Evolutionary conservation across 169 alveolate species (phyloP).

Genomic region (Neospora caninum): DNA sequence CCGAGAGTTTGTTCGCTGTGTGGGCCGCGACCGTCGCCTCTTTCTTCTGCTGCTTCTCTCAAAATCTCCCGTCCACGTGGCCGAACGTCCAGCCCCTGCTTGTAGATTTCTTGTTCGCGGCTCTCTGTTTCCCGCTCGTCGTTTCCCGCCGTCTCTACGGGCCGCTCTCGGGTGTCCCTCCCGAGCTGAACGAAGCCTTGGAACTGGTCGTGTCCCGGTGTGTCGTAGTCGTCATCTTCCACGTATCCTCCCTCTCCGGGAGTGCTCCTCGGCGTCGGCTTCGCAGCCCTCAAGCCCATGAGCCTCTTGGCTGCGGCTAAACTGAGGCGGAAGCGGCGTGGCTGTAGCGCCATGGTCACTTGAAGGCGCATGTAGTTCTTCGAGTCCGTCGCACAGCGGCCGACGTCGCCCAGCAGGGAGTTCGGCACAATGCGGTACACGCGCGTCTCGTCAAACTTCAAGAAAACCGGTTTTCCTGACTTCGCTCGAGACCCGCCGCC

Average conservation of each 20-base stretch:
- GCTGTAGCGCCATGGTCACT: not conserved
- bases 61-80: not conserved
- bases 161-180: not conserved
- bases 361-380: conserved; percentile 24
- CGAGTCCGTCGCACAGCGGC: conserved; percentile 21
- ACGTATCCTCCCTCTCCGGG: not conserved
- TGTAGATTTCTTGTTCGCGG: not conserved
- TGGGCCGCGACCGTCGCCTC: no score
- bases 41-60: no score
- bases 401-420: not conserved
- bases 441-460: conserved; percentile 11
- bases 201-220: not conserved
- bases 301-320: not conserved
- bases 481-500: not conserved
- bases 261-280: conserved; percentile 2
- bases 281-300: not conserved
- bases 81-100: not conserved
- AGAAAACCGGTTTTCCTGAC: not conserved
- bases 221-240: not conserved
- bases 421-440: not conserved
- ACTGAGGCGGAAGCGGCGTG: not conserved
- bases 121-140: not conserved
- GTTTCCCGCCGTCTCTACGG: not conserved
- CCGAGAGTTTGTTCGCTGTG: no score
- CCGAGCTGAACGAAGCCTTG: not conserved